Evolutionary conservation across 805 yeast genomes (phyloP).

Genomic region (Saturnispora gosingensis): DNA sequence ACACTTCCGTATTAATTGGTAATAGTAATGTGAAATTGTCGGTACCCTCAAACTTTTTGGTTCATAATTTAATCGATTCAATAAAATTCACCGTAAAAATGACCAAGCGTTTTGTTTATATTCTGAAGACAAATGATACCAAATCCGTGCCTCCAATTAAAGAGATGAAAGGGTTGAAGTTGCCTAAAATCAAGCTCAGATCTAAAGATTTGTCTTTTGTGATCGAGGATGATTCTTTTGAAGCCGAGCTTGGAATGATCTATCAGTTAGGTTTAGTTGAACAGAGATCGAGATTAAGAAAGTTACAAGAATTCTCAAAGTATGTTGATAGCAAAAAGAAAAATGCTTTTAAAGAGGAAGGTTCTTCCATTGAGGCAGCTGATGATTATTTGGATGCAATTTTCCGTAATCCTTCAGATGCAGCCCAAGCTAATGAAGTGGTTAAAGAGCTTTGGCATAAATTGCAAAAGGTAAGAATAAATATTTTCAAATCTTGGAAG

Average conservation of each 20-base stretch:
- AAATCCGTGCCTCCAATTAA: constrained; percentile 32
- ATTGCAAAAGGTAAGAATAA: constrained; percentile 17
- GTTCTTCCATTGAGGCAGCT: background rate
- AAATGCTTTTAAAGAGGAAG: background rate
- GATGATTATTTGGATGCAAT: background rate
- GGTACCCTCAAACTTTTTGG: constrained; percentile 66
- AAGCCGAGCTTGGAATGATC: constrained; percentile 47
- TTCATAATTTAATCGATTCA: constrained; percentile 75
- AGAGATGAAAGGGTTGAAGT: constrained; percentile 22
- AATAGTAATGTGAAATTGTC: constrained; percentile 38
- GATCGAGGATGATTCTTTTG: constrained; percentile 60
- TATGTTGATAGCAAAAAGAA: constrained; percentile 2
- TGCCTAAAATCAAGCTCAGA: constrained; percentile 36
- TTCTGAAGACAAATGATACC: constrained; percentile 34
- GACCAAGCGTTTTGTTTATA: constrained; percentile 46
- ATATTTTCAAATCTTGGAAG: constrained; percentile 56
- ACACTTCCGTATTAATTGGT: constrained; percentile 12
- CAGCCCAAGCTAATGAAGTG: background rate
- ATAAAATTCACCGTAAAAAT: constrained; percentile 60
- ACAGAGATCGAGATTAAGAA: constrained; percentile 40
- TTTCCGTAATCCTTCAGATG: background rate
- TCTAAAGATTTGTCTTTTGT: constrained; percentile 36
- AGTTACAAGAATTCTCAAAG: constrained; percentile 21
- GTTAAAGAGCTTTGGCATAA: constrained; percentile 12
- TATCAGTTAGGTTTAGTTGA: constrained; percentile 50